Base-by-base conservation (phyloP, 2,329 filamentous ascomycete species). In the Pseudogymnoascus sp. region DNA sequence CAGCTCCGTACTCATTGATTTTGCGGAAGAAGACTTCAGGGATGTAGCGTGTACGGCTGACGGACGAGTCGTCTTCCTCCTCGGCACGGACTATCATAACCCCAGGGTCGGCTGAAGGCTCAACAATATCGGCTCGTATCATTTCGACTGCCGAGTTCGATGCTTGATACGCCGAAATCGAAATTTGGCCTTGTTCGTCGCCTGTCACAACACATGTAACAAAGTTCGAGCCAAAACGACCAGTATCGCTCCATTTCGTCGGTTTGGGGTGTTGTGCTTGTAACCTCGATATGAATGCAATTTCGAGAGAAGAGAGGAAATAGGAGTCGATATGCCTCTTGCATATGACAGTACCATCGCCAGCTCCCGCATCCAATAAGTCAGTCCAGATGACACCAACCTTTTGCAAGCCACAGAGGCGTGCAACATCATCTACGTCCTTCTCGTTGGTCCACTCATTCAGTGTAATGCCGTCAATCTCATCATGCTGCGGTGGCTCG, bases 111-210 rank as follows among this genome's bases (percentile, higher is more conserved):
- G 92, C 92, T 7, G 92, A 97, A 6, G 94, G 90, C 73, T 99
- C 94, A 64, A 99, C 84, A 66, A 99, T 92, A 69, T 97, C 90
- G 39, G 94, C 92, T 65, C 89, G 84, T 26, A 96, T 90, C 94
- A 99, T 99, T 74, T 99, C 94, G 4, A 97, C 92, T 0, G 92
- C 92, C 13, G 94, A 89, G 68, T 97, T 96, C 0, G 93, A 96
- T 65, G 91, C 92, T 74, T 99, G 94, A 70, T 97, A 99, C 0
- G 92, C 86, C 3, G 91, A 90, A 64, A 99, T 90, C 15, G 87
- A 83, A 67, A 99, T 97, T 65, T 92, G 86, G 61, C 92, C 91
- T 58, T 90, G 80, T 65, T 94, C 90, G 69, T 97, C 93, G 54
- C 93, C 93, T n/a, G 90, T 93, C 64, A 99, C 82, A 44, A 99